Base-by-base conservation (phyloP, 2,329 filamentous ascomycete genomes). In the Sporothrix euskadiensis region DNA sequence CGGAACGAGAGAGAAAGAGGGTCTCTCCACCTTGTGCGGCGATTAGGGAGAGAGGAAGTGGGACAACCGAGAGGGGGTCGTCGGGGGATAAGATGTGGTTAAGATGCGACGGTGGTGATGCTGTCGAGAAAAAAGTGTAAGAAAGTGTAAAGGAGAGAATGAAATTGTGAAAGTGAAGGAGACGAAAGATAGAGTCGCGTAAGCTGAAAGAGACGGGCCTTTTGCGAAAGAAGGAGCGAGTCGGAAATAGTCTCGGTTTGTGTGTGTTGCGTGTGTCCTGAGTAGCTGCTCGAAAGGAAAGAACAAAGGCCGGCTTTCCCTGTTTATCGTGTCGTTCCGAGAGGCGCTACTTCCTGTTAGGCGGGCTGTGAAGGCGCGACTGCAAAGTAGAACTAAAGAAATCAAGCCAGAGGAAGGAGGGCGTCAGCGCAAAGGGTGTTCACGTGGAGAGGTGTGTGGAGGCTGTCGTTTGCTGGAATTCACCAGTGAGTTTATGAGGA, bases 391-490 rank as follows among this genome's bases (percentile, higher is more conserved):
- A 59, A 22, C 22, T 63, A 30, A 35, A n/a, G 30, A 32, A 32
- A 41, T 14, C 14, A 22, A 12, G 57, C 30, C 30, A 63, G 57
- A 35, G 35, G 35, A 35, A 35, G 35, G 35, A 35, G 22, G 65
- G n/a, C n/a, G 35, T 19, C 14, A 26, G 26, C 26, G 26, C 26
- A 52, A 52, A 10, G 19, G 5, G 10, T 14, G 61, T 71, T 74
- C 73, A 74, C 73, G 73, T 74, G 73, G 69, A 71, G 59, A 71
- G 59, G 41, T 54, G 49, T 71, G 69, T 54, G 49, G 68, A 59
- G 19, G 49, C 59, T n/a, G 69, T 63, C 47, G 72, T 69, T 74
- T 74, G 69, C 41, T 74, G 69, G 54, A 69, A 41, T 65, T 26
- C n/a, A 6, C 30, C 32, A 61, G 39, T 26, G 44, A 49, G 44